phyloP scores from a whole-genome alignment of 495 filamentous ascomycete species.

The Glonium stellatum region DNA sequence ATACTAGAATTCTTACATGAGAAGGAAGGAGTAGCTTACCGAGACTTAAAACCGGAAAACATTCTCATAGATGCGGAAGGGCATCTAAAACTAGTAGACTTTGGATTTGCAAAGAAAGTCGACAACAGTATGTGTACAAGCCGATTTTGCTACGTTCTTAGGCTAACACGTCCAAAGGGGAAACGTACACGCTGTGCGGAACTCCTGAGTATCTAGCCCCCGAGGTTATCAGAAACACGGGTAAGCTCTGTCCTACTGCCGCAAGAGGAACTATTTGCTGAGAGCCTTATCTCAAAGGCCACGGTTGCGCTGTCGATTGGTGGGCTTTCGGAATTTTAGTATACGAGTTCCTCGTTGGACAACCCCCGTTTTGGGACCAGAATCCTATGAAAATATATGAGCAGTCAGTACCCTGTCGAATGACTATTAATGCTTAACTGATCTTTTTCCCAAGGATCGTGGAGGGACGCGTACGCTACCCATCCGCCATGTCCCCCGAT shows the following conservation, averaged over 20 bases:
- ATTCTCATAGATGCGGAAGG: conserved; percentile 85
- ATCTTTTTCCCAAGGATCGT: conserved; percentile 51
- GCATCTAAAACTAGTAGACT: conserved; percentile 96
- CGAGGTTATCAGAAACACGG: conserved; percentile 89
- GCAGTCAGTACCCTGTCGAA: conserved; percentile 44
- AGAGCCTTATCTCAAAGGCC: conserved; percentile 43
- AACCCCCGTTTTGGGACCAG: conserved; percentile 94
- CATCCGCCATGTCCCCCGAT: conserved; percentile 60
- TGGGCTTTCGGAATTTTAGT: conserved; percentile 96
- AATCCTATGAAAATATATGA: conserved; percentile 97
- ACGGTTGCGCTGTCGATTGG: conserved; percentile 97
- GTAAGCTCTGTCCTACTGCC: conserved; percentile 22
- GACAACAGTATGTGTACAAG: conserved; percentile 45
- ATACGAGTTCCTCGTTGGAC: conserved; percentile 92
- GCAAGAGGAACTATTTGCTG: not conserved
- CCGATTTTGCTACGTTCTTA: not conserved
- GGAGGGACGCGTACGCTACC: conserved; percentile 64
- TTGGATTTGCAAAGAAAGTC: conserved; percentile 88
- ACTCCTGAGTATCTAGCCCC: conserved; percentile 96
- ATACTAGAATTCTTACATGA: conserved; percentile 92
- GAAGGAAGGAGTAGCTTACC: conserved; percentile 78
- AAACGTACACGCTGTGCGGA: conserved; percentile 94
- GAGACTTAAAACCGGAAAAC: conserved; percentile 95
- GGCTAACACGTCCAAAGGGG: conserved; percentile 40
- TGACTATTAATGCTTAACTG: not conserved